Evolutionary conservation across 345 rosid genomes (phyloP).

Genomic region (Moricandia moricandioides): DNA sequence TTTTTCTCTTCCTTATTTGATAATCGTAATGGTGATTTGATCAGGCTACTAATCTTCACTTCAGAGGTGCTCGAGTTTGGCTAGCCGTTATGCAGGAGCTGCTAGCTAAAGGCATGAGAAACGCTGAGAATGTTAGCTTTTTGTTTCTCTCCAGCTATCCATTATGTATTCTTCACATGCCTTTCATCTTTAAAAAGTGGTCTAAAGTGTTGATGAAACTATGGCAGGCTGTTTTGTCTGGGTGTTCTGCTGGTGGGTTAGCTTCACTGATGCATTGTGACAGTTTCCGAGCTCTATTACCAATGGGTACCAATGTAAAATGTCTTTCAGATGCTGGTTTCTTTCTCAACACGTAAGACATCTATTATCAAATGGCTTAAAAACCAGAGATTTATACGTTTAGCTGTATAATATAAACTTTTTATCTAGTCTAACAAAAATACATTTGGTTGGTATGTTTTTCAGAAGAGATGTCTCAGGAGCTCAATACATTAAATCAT

Average conservation of each 20-base stretch:
- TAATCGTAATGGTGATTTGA: constrained; percentile 47
- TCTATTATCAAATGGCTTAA: background rate
- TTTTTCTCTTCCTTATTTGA: constrained; percentile 20
- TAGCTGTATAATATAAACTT: background rate
- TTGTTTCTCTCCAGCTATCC: background rate
- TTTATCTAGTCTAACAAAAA: constrained; percentile 10
- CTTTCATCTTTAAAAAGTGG: background rate
- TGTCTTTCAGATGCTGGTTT: constrained; percentile 95
- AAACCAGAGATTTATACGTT: background rate
- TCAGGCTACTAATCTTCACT: constrained; percentile 87
- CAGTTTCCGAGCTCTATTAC: constrained; percentile 68
- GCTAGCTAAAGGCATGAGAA: constrained; percentile 77
- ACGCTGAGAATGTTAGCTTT: constrained; percentile 64
- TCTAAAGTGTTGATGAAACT: constrained; percentile 10
- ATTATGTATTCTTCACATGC: background rate
- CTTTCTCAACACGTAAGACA: constrained; percentile 76
- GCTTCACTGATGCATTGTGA: constrained; percentile 88
- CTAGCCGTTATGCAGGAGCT: constrained; percentile 73
- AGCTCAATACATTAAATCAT: constrained; percentile 51
- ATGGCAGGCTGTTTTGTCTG: constrained; percentile 79
- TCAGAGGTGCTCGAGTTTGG: constrained; percentile 89
- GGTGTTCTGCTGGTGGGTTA: constrained; percentile 98
- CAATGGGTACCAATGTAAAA: constrained; percentile 70
- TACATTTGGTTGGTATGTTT: constrained; percentile 14
- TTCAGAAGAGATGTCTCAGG: constrained; percentile 82